Base-by-base conservation (phyloP, 768 basidiomycete species). In the Dentipellis fragilis region DNA sequence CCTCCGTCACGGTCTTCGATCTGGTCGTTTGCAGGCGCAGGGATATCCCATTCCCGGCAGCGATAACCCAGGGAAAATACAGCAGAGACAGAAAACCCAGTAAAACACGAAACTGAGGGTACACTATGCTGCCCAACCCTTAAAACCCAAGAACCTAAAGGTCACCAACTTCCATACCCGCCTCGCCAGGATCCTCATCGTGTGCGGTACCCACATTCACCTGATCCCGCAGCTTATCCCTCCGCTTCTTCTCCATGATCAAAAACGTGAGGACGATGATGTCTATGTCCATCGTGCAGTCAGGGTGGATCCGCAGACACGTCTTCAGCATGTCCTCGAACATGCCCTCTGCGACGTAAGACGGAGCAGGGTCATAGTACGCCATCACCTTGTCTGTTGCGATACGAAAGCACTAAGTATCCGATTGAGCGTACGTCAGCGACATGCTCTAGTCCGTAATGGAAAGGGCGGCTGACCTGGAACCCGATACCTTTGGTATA, bases 231-330 rank as follows among this genome's bases (percentile, higher is more conserved):
- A 66, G 57, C 22, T 65, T 65, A 45, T 77, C 76, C 17, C 77
- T 71, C 42, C 77, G 68, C 62, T 77, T 77, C 67, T 75, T 79
- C 68, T 80, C 79, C 71, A 80, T 72, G 54, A 83, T 73, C 54
- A 81, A 59, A 58, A 80, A 81, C 16, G 81, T 77, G 22, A 81
- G 65, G 11, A 81, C 66, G 40, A 81, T 67, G 49, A 81, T 68
- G 65, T 81, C 80, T 54, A 78, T 69, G 62, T 80, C 75, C 19
- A 80, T 64, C 29, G 69, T 68, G 39, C 61, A 62, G 54, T 62
- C 62, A n/a, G 78, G 76, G 52, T 79, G 71, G 48, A 80, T 72
- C 45, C 68, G 67, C 22, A 81, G 71, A 21, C 72, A 68, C 42
- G 74, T 70, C 58, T 75, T 79, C 57, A 68, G 70, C 62, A 80